Evolutionary conservation across 2,329 filamentous ascomycete genomes (phyloP).

Genomic region (Bipolaris sorokiniana): DNA sequence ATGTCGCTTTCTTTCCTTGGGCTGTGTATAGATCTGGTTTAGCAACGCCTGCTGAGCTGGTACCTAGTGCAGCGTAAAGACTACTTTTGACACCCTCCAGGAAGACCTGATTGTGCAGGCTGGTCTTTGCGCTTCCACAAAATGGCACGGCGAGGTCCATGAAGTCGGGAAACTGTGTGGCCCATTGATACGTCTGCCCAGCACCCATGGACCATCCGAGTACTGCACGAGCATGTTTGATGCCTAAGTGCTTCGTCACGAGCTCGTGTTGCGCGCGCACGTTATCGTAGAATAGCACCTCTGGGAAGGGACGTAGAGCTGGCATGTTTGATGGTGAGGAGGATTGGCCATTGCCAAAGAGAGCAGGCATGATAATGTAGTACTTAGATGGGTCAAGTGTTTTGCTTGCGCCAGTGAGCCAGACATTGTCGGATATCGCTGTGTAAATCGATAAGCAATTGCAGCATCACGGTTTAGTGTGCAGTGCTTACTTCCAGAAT

Average conservation of each 20-base stretch:
- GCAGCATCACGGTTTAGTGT: neutral
- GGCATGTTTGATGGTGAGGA: conserved; percentile 69
- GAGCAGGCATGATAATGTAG: conserved; percentile 71
- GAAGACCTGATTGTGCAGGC: conserved; percentile 71
- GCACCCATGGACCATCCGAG: conserved; percentile 76
- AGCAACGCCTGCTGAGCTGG: conserved; percentile 57
- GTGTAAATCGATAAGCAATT: conserved; percentile 11
- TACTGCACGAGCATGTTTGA: conserved; percentile 67
- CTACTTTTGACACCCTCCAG: conserved; percentile 68
- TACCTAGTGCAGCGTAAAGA: conserved; percentile 63
- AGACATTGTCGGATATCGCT: conserved; percentile 73
- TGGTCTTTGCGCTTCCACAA: conserved; percentile 69
- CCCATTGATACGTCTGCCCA: conserved; percentile 70
- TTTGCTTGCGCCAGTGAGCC: conserved; percentile 72
- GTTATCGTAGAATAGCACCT: conserved; percentile 71
- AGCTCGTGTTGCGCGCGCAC: conserved; percentile 70
- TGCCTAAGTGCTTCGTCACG: conserved; percentile 66
- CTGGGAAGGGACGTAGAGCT: conserved; percentile 63
- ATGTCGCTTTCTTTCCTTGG: conserved; percentile 43
- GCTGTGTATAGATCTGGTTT: conserved; percentile 37
- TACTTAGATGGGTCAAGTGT: conserved; percentile 68
- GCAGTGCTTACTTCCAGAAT: conserved; percentile 60
- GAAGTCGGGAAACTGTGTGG: conserved; percentile 66
- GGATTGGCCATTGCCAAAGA: conserved; percentile 73
- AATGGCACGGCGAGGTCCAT: conserved; percentile 71